Evolutionary conservation across 495 filamentous ascomycete genomes (phyloP).

Genomic region (Lophium mytilinum): DNA sequence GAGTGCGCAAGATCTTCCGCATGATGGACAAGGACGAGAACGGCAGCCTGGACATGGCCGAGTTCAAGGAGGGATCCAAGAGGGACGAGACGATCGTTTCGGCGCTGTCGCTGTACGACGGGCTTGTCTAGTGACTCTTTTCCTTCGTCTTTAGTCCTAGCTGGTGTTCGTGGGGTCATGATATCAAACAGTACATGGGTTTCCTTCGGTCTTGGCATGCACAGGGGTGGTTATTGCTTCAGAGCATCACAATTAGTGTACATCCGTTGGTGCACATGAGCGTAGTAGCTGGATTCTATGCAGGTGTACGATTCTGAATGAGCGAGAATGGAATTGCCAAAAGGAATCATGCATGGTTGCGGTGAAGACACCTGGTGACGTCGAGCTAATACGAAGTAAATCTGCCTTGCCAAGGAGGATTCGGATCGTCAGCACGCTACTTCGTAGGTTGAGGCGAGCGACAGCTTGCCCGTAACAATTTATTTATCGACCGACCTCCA

Average conservation of each 20-base stretch:
- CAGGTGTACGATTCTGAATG: too few species aligned
- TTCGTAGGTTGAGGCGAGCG: not conserved
- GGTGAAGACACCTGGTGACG: too few species aligned
- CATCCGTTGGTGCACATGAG: not conserved
- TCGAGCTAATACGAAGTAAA: too few species aligned
- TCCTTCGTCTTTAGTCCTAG: conserved; percentile 3
- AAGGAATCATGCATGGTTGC: too few species aligned
- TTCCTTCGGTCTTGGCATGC: conserved; percentile 21
- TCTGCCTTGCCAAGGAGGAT: too few species aligned
- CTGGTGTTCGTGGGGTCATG: conserved; percentile 10
- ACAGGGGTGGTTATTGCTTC: not conserved
- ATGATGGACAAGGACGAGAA: conserved; percentile 99
- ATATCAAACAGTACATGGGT: not conserved
- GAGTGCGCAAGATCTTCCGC: conserved; percentile 93
- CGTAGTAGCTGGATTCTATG: too few species aligned
- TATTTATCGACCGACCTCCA: not conserved
- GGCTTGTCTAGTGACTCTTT: conserved; percentile 58
- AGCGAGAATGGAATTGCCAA: too few species aligned
- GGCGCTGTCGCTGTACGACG: conserved; percentile 91
- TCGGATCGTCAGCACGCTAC: not conserved
- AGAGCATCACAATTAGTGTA: not conserved
- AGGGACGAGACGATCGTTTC: conserved; percentile 99
- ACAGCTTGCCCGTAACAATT: conserved; percentile 5
- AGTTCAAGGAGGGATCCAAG: conserved; percentile 98
- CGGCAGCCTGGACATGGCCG: conserved; percentile 81